These are phyloP conservation scores for Leccinum huronense DNA, from an alignment of 1,284 basidiomycete species.

Conservation along the genomic window DNA sequence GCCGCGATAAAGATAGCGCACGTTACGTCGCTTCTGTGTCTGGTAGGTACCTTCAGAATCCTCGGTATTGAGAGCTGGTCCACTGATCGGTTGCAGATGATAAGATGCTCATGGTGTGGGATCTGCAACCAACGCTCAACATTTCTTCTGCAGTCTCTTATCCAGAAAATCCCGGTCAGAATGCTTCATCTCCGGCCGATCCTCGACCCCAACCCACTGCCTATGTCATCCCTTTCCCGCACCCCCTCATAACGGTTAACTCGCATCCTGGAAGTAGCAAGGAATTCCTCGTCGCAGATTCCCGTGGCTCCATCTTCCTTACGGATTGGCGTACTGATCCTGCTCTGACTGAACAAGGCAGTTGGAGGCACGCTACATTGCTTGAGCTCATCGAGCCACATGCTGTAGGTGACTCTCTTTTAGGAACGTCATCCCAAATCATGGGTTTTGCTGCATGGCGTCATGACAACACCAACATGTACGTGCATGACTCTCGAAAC, in stretches of 20 bases:
- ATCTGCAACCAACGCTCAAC: constrained; percentile 58
- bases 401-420: constrained; percentile 51
- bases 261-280: constrained; percentile 73
- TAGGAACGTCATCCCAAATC: constrained; percentile 47
- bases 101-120: constrained; percentile 81
- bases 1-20: constrained; percentile 58
- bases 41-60: constrained; percentile 41
- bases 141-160: constrained; percentile 38
- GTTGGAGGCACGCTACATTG: constrained; percentile 59
- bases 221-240: constrained; percentile 67
- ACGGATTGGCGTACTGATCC: constrained; percentile 78
- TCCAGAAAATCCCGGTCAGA: constrained; percentile 24
- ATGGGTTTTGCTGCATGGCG: constrained; percentile 67
- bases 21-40: constrained; percentile 78
- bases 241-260: constrained; percentile 63
- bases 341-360: constrained; percentile 49
- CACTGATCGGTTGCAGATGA: constrained; percentile 50
- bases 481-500: constrained; percentile 39
- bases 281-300: constrained; percentile 73
- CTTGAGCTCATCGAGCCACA: constrained; percentile 71
- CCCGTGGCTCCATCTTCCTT: constrained; percentile 66
- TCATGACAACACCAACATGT: constrained; percentile 64
- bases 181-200: constrained; percentile 25
- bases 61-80: neutral
- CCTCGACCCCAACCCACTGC: constrained; percentile 66